Evolutionary conservation across 306 rosid genomes (phyloP).

Genomic region (Trifolium subterraneum): DNA sequence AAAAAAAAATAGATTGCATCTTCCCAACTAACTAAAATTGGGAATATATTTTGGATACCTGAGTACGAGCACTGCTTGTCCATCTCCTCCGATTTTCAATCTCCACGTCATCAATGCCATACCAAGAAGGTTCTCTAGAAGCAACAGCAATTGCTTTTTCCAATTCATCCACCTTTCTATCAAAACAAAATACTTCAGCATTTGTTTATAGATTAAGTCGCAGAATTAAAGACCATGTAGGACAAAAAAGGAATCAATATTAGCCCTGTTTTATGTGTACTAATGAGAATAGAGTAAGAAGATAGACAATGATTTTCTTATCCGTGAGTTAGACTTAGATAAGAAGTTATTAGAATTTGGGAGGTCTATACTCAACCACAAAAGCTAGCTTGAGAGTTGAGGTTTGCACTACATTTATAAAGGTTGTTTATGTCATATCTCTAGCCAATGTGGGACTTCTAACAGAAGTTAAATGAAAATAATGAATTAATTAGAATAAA

Average conservation of each 20-base stretch:
- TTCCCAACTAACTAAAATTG: conserved; percentile 30
- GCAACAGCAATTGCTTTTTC: conserved; percentile 91
- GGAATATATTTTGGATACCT: conserved; percentile 60
- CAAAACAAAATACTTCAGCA: conserved; percentile 75
- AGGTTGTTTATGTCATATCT: too few species aligned
- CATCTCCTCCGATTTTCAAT: conserved; percentile 87
- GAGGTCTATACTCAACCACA: too few species aligned
- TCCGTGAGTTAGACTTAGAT: background rate
- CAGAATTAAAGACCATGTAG: conserved; percentile 7
- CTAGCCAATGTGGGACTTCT: too few species aligned
- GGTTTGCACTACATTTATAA: too few species aligned
- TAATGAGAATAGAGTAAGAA: background rate
- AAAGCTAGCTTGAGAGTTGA: too few species aligned
- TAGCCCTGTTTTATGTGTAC: background rate
- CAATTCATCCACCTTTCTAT: conserved; percentile 98
- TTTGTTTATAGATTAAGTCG: conserved; percentile 26
- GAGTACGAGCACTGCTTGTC: conserved; percentile 82
- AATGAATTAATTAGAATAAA: background rate
- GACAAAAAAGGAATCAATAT: background rate
- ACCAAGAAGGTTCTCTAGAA: conserved; percentile 84
- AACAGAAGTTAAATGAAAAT: background rate
- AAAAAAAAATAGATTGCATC: background rate
- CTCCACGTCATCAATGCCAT: conserved; percentile 85
- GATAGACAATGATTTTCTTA: background rate
- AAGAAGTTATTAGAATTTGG: too few species aligned